phyloP scores from a whole-genome alignment of 768 basidiomycete genomes.

The Leucosporidium scottii region DNA sequence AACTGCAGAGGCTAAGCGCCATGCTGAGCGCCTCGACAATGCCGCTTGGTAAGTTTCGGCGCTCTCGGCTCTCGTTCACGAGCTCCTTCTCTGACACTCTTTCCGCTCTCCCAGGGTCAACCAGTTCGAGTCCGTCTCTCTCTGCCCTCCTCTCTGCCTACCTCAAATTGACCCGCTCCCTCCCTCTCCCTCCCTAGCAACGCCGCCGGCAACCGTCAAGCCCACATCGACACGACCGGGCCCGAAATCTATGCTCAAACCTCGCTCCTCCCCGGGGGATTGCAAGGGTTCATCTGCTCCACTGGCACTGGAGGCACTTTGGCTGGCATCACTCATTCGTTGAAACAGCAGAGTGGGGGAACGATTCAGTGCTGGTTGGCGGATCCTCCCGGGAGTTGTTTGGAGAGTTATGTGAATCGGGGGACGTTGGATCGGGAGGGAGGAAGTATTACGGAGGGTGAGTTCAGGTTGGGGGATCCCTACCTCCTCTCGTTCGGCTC shows the following conservation, averaged over 20 bases:
- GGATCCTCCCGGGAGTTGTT: conserved; percentile 91
- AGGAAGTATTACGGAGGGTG: conserved; percentile 89
- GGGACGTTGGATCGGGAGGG: conserved; percentile 68
- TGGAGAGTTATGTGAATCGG: conserved; percentile 71
- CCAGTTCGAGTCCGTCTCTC: conserved; percentile 59
- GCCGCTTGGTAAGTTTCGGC: conserved; percentile 70
- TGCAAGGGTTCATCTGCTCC: conserved; percentile 88
- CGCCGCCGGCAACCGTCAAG: conserved; percentile 56
- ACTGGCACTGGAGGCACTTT: conserved; percentile 96
- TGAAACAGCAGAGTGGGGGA: conserved; percentile 79
- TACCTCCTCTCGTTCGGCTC: no score
- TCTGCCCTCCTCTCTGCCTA: background rate
- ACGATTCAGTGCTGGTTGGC: conserved; percentile 81
- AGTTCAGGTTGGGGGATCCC: no score
- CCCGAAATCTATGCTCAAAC: conserved; percentile 96
- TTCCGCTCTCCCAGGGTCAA: conserved; percentile 42
- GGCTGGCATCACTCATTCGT: conserved; percentile 73
- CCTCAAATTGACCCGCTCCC: background rate
- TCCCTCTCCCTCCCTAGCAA: conserved; percentile 45
- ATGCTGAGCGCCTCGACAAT: conserved; percentile 63
- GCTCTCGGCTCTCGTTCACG: background rate
- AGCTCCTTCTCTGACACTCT: background rate
- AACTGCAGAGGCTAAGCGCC: conserved; percentile 63
- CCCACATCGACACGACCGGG: conserved; percentile 83
- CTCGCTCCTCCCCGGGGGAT: conserved; percentile 47